Base-by-base conservation (phyloP, 345 rosid genomes). In the Populus ilicifolia region DNA sequence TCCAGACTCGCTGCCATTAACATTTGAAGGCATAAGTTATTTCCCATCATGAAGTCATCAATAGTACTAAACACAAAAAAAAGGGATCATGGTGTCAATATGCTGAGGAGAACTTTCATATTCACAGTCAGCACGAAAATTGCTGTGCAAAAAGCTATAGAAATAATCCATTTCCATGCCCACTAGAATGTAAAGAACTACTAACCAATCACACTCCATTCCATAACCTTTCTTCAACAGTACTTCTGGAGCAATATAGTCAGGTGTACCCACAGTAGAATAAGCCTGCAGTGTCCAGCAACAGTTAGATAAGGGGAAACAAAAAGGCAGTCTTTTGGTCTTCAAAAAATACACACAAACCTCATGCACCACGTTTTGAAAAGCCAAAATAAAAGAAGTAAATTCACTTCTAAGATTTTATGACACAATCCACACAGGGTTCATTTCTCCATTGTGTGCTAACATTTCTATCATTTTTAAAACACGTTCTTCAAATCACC, bases 181-280 rank as follows among this genome's bases (percentile, higher is more conserved):
- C 38, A 27, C 69, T 43, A 46, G 30, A 23, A 35, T 65, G 74
- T 44, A 59, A 71, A 80, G 43, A 64, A 82, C 33, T 62, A 85
- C 94, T 84, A 77, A 93, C 98, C 98, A 93, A 77, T 93, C 99
- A 82, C 99, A 95, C 84, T 95, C 99, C 97, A 95, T 87, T 65
- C 85, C 99, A 83, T 95, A 95, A 54, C 99, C 99, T 91, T 93
- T 95, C 91, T 95, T 95, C 85, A 95, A 75, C 13, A 95, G 84
- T 48, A 93, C 97, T 86, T 93, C 99, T 48, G 99, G 99, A 75
- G 99, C 99, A 70, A 95, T 95, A 82, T 93, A 93, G 81, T 95
- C 99, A 16, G 99, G 98, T 69, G 99, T 92, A 23, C 99, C 99
- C 63, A 95, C 98, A 54, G 99, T 95, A 18, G 98, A 95, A 88